Conservation (phyloP, 202 grass and related monocot genomes). For the Zoysia matrella region DNA sequence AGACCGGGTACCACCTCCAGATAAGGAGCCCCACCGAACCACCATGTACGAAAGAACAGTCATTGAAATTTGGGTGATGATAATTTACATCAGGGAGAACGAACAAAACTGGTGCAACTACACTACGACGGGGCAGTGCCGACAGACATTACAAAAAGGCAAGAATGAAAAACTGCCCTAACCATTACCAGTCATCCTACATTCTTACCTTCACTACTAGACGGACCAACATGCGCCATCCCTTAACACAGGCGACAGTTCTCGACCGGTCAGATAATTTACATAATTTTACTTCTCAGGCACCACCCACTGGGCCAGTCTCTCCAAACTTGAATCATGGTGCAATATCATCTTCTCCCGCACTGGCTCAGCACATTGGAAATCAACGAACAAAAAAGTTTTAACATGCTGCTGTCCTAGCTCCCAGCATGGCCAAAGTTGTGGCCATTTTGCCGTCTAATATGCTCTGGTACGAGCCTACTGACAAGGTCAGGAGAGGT, state of each 20-base stretch:
- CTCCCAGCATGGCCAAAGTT: slow-evolving; percentile 27
- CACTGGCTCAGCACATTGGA: slow-evolving; percentile 6
- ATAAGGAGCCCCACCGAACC: not conserved
- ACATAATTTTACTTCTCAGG: slow-evolving; percentile 45
- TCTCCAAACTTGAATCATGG: slow-evolving; percentile 17
- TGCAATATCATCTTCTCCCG: slow-evolving; percentile 13
- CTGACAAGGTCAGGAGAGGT: slow-evolving; percentile 58
- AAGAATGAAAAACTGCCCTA: slow-evolving; percentile 35
- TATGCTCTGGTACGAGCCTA: slow-evolving; percentile 67
- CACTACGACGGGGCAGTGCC: slow-evolving; percentile 33
- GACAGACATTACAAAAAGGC: slow-evolving; percentile 47
- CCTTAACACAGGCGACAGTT: slow-evolving; percentile 40
- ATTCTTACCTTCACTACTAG: slow-evolving; percentile 36
- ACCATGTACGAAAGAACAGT: not conserved
- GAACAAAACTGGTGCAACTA: slow-evolving; percentile 57
- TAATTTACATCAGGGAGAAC: slow-evolving; percentile 56
- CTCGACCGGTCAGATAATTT: slow-evolving; percentile 58
- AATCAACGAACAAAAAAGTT: slow-evolving; percentile 41
- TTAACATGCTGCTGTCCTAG: not conserved
- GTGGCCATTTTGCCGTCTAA: slow-evolving; percentile 52
- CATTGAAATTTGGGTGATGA: slow-evolving; percentile 18
- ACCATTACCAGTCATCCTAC: slow-evolving; percentile 48
- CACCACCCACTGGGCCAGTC: slow-evolving; percentile 23
- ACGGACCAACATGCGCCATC: slow-evolving; percentile 35
- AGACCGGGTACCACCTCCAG: not conserved